phyloP scores from a whole-genome alignment of 352 stramenopile species.

The Phytophthora idaei region DNA sequence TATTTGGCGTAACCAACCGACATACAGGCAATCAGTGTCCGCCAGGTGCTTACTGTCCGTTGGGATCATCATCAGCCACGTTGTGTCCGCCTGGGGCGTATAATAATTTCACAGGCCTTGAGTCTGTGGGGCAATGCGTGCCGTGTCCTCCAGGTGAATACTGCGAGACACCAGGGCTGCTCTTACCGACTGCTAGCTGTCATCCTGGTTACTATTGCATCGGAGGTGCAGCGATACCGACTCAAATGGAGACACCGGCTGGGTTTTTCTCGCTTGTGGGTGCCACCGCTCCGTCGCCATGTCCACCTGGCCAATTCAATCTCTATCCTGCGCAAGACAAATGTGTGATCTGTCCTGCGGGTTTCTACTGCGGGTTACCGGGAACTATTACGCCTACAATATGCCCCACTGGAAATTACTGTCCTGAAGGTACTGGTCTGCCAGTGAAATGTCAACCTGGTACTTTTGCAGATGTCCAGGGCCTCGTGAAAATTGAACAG shows the following conservation, averaged over 20 bases:
- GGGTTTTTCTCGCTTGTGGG: conserved; percentile 64
- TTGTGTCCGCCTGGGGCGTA: conserved; percentile 79
- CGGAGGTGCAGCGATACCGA: conserved; percentile 54
- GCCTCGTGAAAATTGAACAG: conserved; percentile 69
- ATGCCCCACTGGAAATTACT: conserved; percentile 77
- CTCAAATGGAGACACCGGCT: conserved; percentile 54
- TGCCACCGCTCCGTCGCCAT: conserved; percentile 48
- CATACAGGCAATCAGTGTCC: conserved; percentile 76
- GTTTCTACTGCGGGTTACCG: conserved; percentile 70
- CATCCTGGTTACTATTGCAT: conserved; percentile 85
- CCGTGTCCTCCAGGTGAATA: conserved; percentile 80
- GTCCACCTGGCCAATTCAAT: conserved; percentile 69
- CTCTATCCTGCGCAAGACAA: conserved; percentile 50
- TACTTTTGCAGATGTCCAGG: conserved; percentile 56
- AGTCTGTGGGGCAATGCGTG: conserved; percentile 74
- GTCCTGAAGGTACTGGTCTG: conserved; percentile 52
- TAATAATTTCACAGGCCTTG: conserved; percentile 77
- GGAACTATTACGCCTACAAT: conserved; percentile 53
- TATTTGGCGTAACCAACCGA: conserved; percentile 69
- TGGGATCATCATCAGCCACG: conserved; percentile 60
- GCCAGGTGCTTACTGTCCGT: conserved; percentile 68
- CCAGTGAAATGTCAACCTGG: conserved; percentile 71
- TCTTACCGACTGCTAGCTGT: conserved; percentile 74
- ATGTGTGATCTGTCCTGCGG: conserved; percentile 71
- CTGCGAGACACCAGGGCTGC: conserved; percentile 70